Evolutionary conservation across 2,329 filamentous ascomycete genomes (phyloP).

Genomic region (Colletotrichum sp.): DNA sequence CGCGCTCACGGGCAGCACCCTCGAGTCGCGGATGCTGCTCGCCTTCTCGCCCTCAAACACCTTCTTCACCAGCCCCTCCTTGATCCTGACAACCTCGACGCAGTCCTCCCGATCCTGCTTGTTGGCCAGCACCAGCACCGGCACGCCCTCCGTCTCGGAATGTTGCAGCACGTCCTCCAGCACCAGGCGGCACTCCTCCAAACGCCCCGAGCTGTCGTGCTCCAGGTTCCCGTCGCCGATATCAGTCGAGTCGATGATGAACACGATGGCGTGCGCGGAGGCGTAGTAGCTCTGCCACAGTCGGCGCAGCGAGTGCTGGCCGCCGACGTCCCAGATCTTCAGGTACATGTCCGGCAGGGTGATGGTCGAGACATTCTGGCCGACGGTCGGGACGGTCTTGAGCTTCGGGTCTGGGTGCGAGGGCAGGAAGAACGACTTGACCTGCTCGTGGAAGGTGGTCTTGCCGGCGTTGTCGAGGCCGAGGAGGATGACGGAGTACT

Average conservation of each 20-base stretch:
- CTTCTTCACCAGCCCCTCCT: constrained; percentile 93
- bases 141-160: constrained; percentile 88
- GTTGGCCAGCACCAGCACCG: constrained; percentile 90
- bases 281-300: constrained; percentile 97
- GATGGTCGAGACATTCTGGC: constrained; percentile 94
- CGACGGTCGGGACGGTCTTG: constrained; percentile 95
- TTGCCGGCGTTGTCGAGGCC: constrained; percentile 98
- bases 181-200: constrained; percentile 89
- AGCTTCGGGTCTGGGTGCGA: constrained; percentile 67
- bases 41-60: constrained; percentile 96
- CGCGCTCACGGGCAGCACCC: constrained; percentile 92
- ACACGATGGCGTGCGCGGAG: constrained; percentile 94
- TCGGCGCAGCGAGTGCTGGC: constrained; percentile 85
- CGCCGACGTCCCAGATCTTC: constrained; percentile 98
- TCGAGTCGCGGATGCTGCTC: constrained; percentile 82
- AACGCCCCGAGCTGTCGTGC: constrained; percentile 56
- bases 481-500: constrained; percentile 96
- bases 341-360: constrained; percentile 93
- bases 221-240: constrained; percentile 80
- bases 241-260: constrained; percentile 95
- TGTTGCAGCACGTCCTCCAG: constrained; percentile 90
- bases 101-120: constrained; percentile 98
- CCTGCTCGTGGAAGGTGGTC: constrained; percentile 96
- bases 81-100: constrained; percentile 95
- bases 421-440: constrained; percentile 84